These are phyloP conservation scores for Typha latifolia DNA, from an alignment of 176 grass and related monocot species.

Conservation along the genomic window DNA sequence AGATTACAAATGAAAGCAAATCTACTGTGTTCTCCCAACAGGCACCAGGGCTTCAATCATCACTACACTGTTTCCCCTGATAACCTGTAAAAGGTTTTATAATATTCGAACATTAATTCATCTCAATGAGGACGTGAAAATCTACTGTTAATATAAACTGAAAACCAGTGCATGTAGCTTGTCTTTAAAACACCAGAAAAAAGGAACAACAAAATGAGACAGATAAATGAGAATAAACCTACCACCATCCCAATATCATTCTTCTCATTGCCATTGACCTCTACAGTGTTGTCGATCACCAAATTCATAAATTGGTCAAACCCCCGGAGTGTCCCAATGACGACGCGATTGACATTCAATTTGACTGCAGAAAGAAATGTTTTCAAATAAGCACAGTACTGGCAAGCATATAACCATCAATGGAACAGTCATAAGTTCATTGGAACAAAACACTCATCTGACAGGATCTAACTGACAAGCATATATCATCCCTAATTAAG, in stretches of 20 bases:
- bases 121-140: neutral
- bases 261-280: slow-evolving; percentile 79
- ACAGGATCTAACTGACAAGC: too few species aligned
- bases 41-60: slow-evolving; percentile 95
- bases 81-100: slow-evolving; percentile 38
- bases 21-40: slow-evolving; percentile 38
- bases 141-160: neutral
- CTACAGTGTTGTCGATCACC: slow-evolving; percentile 80
- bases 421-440: neutral
- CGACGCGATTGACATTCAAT: slow-evolving; percentile 77
- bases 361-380: slow-evolving; percentile 41
- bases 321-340: slow-evolving; percentile 76
- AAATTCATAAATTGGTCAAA: slow-evolving; percentile 99
- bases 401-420: neutral
- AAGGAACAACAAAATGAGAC: neutral
- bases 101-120: neutral
- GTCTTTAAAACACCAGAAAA: neutral
- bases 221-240: slow-evolving; percentile 13
- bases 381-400: too few species aligned
- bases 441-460: too few species aligned
- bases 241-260: slow-evolving; percentile 97
- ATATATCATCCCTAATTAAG: too few species aligned
- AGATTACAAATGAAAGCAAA: neutral
- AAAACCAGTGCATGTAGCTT: too few species aligned
- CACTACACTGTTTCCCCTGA: slow-evolving; percentile 89